Conservation (phyloP, 169 alveolate genomes). For the Plasmodium blacklocki region DNA sequence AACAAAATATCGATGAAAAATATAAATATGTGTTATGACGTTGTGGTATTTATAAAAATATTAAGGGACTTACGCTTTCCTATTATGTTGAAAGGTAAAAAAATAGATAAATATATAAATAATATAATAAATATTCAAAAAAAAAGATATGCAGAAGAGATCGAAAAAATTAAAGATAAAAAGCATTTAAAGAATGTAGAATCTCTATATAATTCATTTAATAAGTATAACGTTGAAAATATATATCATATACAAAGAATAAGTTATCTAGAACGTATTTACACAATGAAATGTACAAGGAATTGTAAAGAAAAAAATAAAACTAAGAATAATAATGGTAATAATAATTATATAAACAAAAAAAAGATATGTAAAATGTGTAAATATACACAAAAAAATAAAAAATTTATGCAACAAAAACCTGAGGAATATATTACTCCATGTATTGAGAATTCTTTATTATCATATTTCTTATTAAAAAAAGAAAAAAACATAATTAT, state of each 20-base stretch:
- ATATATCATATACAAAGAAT: too few species aligned
- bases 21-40: conserved; percentile 33
- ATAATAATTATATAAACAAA: neutral
- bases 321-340: too few species aligned
- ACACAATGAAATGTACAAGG: neutral
- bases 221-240: too few species aligned
- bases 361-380: too few species aligned
- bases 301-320: neutral
- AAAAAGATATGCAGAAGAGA: too few species aligned
- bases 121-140: too few species aligned
- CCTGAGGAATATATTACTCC: neutral
- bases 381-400: too few species aligned
- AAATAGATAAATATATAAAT: neutral
- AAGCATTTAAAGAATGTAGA: too few species aligned
- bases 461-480: neutral
- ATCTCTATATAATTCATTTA: too few species aligned
- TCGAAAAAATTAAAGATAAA: too few species aligned
- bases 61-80: conserved; percentile 13
- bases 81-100: neutral
- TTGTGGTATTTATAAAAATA: conserved; percentile 23
- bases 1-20: conserved; percentile 5
- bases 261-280: too few species aligned
- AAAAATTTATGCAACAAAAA: neutral
- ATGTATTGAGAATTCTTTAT: neutral
- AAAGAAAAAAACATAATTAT: neutral